Evolutionary conservation across 2,329 filamentous ascomycete genomes (phyloP).

Genomic region (Aspergillus pseudoglaucus): DNA sequence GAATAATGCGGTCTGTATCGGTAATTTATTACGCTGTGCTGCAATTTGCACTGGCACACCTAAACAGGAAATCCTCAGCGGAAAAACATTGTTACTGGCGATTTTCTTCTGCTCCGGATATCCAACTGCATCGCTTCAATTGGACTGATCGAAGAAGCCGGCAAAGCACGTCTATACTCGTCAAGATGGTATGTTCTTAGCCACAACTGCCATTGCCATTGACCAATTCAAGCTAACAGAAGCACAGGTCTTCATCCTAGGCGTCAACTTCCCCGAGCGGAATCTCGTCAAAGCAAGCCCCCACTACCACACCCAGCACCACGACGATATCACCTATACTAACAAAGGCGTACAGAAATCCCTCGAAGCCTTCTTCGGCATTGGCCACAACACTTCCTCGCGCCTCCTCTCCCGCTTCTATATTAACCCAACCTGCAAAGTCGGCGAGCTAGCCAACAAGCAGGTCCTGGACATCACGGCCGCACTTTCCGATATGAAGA

Average conservation of each 20-base stretch:
- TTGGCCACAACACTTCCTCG: slow-evolving; percentile 63
- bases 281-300: slow-evolving; percentile 70
- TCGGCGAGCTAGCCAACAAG: slow-evolving; percentile 67
- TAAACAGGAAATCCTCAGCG: slow-evolving; percentile 6
- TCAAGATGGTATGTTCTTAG: slow-evolving; percentile 25
- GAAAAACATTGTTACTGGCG: slow-evolving; percentile 28
- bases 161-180: slow-evolving; percentile 5
- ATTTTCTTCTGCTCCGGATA: slow-evolving; percentile 25
- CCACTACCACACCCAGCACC: slow-evolving; percentile 1
- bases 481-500: slow-evolving; percentile 83
- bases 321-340: slow-evolving; percentile 5
- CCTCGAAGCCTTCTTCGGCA: slow-evolving; percentile 81
- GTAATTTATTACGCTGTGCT: background rate
- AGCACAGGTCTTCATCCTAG: slow-evolving; percentile 71
- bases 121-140: background rate
- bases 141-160: background rate
- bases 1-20: background rate
- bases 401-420: slow-evolving; percentile 81
- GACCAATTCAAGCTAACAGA: slow-evolving; percentile 7
- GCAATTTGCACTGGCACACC: slow-evolving; percentile 3
- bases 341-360: slow-evolving; percentile 25
- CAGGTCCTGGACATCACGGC: slow-evolving; percentile 76
- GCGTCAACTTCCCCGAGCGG: slow-evolving; percentile 75
- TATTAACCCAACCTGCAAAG: slow-evolving; percentile 75
- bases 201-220: background rate